phyloP scores from a whole-genome alignment of 139 green algal genomes.

The Bryopsis sp. region DNA sequence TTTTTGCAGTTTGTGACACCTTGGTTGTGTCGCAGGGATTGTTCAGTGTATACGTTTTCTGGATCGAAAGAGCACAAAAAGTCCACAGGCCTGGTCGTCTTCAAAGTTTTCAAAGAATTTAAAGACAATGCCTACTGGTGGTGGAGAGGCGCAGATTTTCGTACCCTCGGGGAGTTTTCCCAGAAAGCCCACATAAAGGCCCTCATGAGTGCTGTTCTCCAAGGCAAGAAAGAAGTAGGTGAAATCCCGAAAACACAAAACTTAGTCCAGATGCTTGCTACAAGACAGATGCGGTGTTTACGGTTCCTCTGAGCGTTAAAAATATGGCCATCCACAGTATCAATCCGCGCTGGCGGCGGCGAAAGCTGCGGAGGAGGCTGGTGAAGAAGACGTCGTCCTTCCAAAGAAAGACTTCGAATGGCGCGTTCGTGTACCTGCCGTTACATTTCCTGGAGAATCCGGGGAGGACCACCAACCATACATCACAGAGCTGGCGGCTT shows the following conservation, averaged over 20 bases:
- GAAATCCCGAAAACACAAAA: too few relatives aligned
- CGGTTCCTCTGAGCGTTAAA: too few relatives aligned
- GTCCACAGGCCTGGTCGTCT: not conserved
- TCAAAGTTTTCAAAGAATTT: not conserved
- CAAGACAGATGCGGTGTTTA: too few relatives aligned
- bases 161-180: not conserved
- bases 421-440: not conserved
- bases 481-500: not conserved
- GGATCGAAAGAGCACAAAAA: not conserved
- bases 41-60: too few relatives aligned
- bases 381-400: not conserved
- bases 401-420: not conserved
- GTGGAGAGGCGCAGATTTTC: not conserved
- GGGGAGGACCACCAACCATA: not conserved
- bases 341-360: not conserved
- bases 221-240: conserved; percentile 6
- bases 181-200: not conserved
- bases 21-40: too few relatives aligned
- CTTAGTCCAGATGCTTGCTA: too few relatives aligned
- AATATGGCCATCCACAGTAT: too few relatives aligned
- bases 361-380: not conserved
- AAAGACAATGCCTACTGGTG: not conserved
- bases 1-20: too few relatives aligned
- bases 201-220: not conserved
- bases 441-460: not conserved